Conservation (phyloP, 2,329 filamentous ascomycete genomes). For the Claviceps digitariae region DNA sequence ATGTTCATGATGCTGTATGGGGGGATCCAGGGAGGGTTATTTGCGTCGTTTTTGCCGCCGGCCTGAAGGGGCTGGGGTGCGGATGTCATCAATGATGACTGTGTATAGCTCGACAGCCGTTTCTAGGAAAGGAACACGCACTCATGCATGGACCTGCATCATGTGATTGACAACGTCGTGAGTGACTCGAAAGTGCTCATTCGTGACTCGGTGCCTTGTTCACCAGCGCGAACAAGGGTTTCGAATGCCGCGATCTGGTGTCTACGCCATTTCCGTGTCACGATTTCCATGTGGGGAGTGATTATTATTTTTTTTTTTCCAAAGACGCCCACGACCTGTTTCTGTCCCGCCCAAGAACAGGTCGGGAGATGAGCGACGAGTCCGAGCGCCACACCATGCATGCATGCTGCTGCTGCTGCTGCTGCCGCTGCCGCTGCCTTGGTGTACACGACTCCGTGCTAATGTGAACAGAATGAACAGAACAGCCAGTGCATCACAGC, state of each 20-base stretch:
- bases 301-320: no score
- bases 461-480: neutral
- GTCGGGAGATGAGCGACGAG: no score
- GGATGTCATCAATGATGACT: neutral
- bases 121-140: no score
- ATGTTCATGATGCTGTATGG: constrained; percentile 71
- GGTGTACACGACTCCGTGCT: neutral
- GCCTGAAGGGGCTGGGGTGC: constrained; percentile 36
- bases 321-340: no score
- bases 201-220: neutral
- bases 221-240: neutral
- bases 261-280: neutral
- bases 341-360: no score
- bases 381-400: neutral
- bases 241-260: neutral
- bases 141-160: neutral
- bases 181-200: neutral
- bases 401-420: no score
- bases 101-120: neutral
- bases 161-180: neutral
- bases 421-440: neutral
- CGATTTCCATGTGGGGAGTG: no score
- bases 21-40: constrained; percentile 68
- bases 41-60: constrained; percentile 81
- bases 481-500: neutral